Evolutionary conservation across 2,329 filamentous ascomycete species (phyloP).

Genomic region (Ramularia collo-cygni): DNA sequence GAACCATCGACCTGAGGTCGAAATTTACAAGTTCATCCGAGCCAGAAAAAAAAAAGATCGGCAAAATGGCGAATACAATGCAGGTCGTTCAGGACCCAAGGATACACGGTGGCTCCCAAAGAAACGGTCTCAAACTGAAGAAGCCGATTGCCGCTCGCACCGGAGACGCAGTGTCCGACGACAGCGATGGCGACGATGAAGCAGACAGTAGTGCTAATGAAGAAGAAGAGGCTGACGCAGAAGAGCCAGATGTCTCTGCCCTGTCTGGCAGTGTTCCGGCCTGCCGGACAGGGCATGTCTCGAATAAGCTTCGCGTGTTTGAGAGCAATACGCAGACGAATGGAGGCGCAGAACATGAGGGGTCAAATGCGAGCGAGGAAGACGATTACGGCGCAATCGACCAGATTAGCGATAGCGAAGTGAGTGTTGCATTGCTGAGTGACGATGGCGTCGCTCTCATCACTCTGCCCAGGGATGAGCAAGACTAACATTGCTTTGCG

Average conservation of each 20-base stretch:
- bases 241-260: constrained; percentile 26
- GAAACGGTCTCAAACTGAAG: constrained; percentile 2
- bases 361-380: constrained; percentile 17
- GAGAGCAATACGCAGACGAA: constrained; percentile 12
- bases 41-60: no score
- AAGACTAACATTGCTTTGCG: no score
- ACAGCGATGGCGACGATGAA: constrained; percentile 18
- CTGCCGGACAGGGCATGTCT: constrained; percentile 1
- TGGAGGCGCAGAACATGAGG: constrained; percentile 10
- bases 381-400: constrained; percentile 28
- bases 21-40: no score
- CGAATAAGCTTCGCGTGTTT: constrained; percentile 11
- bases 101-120: constrained; percentile 1
- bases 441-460: no score
- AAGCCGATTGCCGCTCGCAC: constrained; percentile 11
- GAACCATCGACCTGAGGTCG: no score
- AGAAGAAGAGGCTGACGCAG: constrained; percentile 15
- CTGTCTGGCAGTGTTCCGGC: constrained; percentile 22
- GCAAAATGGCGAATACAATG: constrained; percentile 12
- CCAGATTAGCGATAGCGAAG: constrained; percentile 26
- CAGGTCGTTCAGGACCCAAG: constrained; percentile 13
- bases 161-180: constrained; percentile 17
- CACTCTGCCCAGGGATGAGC: no score
- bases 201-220: constrained; percentile 16
- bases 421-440: neutral